Evolutionary conservation across 2,329 filamentous ascomycete species (phyloP).

Genomic region (Fusarium hostae): DNA sequence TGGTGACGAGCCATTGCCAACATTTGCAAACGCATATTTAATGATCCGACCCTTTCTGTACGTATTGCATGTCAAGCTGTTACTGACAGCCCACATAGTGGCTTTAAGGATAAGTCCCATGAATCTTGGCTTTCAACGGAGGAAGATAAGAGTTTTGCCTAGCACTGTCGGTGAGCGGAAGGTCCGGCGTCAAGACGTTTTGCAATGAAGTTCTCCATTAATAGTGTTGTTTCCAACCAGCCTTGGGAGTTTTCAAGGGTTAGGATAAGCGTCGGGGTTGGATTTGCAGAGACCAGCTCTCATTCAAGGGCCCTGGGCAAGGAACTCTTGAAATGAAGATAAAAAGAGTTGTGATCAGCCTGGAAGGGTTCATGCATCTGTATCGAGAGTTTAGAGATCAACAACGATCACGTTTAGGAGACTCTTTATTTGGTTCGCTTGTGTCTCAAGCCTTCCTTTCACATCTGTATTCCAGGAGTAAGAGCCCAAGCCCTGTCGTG

Average conservation of each 20-base stretch:
- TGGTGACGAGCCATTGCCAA: constrained; percentile 10
- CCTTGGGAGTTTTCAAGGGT: constrained; percentile 15
- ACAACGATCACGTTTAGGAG: background rate
- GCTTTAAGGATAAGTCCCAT: constrained; percentile 14
- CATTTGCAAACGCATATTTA: constrained; percentile 14
- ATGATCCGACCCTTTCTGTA: constrained; percentile 23
- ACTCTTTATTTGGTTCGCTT: background rate
- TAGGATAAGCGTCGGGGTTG: constrained; percentile 16
- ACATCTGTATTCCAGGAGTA: constrained; percentile 1
- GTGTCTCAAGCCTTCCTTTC: background rate
- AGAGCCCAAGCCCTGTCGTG: constrained; percentile 18
- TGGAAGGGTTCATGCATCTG: background rate
- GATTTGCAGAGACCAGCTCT: constrained; percentile 13
- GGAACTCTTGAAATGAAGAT: background rate
- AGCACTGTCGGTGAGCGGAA: constrained; percentile 38
- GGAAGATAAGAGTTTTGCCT: constrained; percentile 26
- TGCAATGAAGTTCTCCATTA: constrained; percentile 7
- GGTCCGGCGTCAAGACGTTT: constrained; percentile 6
- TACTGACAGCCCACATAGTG: constrained; percentile 28
- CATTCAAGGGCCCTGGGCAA: background rate
- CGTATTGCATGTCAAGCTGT: constrained; percentile 11
- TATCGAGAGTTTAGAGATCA: background rate
- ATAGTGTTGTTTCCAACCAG: constrained; percentile 11
- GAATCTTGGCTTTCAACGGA: constrained; percentile 31
- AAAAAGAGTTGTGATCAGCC: background rate